These are phyloP conservation scores for Circinella umbellata DNA, from an alignment of 371 early-diverging fungal species.

Conservation along the genomic window DNA sequence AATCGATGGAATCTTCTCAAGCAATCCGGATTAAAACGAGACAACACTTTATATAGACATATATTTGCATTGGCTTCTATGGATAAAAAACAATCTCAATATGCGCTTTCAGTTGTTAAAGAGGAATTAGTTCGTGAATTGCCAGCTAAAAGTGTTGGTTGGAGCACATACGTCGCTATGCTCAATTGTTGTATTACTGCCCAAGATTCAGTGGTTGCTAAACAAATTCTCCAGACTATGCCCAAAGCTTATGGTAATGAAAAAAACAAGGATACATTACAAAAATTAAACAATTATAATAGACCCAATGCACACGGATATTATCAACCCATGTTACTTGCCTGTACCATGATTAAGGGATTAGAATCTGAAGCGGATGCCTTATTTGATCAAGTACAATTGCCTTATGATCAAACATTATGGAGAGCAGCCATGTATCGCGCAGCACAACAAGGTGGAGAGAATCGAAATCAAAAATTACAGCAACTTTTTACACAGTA, in stretches of 20 bases:
- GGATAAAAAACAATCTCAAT: slow-evolving; percentile 36
- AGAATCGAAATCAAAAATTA: slow-evolving; percentile 16
- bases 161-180: slow-evolving; percentile 37
- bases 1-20: slow-evolving; percentile 45
- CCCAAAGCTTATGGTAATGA: not conserved
- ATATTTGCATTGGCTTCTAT: slow-evolving; percentile 43
- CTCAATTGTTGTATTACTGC: slow-evolving; percentile 48
- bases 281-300: not conserved
- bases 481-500: slow-evolving; percentile 43
- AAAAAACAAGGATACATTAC: too few species aligned
- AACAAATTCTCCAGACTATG: slow-evolving; percentile 8
- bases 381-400: slow-evolving; percentile 22
- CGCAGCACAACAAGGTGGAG: slow-evolving; percentile 10
- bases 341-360: slow-evolving; percentile 15
- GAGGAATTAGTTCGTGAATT: slow-evolving; percentile 47
- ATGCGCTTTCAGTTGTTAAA: slow-evolving; percentile 40
- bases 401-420: slow-evolving; percentile 15
- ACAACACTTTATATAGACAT: slow-evolving; percentile 38
- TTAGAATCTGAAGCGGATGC: slow-evolving; percentile 9
- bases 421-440: slow-evolving; percentile 28
- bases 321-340: slow-evolving; percentile 30
- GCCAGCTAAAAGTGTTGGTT: slow-evolving; percentile 18
- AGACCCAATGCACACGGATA: not conserved
- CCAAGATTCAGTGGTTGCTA: slow-evolving; percentile 20
- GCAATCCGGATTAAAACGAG: slow-evolving; percentile 40